Evolutionary conservation across 306 rosid genomes (phyloP).

Genomic region (Vicia sativa): DNA sequence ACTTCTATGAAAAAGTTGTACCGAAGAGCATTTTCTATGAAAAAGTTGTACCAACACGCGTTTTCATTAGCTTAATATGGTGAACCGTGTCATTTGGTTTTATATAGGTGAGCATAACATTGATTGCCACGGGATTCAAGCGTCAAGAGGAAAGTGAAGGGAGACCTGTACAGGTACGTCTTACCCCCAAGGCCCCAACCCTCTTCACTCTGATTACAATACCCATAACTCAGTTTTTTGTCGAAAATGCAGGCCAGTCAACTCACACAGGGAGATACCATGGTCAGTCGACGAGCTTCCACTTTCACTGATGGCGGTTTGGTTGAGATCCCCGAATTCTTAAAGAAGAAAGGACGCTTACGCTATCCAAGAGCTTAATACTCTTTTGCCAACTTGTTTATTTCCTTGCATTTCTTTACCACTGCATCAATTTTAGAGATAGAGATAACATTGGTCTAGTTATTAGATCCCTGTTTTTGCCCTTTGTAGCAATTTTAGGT

Average conservation of each 20-base stretch:
- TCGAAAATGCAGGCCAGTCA: slow-evolving; percentile 62
- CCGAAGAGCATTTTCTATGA: neutral
- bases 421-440: slow-evolving; percentile 47
- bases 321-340: slow-evolving; percentile 94
- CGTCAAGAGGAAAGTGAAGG: slow-evolving; percentile 96
- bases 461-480: slow-evolving; percentile 41
- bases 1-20: neutral
- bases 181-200: slow-evolving; percentile 4
- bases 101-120: slow-evolving; percentile 87
- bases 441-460: slow-evolving; percentile 44
- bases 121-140: slow-evolving; percentile 98
- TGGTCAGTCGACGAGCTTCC: slow-evolving; percentile 69
- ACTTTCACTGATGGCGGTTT: slow-evolving; percentile 68
- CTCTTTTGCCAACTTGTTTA: slow-evolving; percentile 17
- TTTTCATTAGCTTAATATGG: slow-evolving; percentile 4
- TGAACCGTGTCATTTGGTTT: slow-evolving; percentile 35
- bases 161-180: slow-evolving; percentile 70
- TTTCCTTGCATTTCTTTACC: slow-evolving; percentile 37
- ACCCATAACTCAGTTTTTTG: slow-evolving; percentile 30
- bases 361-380: slow-evolving; percentile 83
- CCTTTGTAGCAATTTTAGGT: slow-evolving; percentile 51
- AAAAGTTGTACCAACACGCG: neutral
- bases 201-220: neutral
- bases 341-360: slow-evolving; percentile 95
- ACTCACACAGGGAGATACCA: slow-evolving; percentile 70